These are phyloP conservation scores for Tuber calosporum DNA, from an alignment of 495 filamentous ascomycete genomes.

Conservation along the genomic window DNA sequence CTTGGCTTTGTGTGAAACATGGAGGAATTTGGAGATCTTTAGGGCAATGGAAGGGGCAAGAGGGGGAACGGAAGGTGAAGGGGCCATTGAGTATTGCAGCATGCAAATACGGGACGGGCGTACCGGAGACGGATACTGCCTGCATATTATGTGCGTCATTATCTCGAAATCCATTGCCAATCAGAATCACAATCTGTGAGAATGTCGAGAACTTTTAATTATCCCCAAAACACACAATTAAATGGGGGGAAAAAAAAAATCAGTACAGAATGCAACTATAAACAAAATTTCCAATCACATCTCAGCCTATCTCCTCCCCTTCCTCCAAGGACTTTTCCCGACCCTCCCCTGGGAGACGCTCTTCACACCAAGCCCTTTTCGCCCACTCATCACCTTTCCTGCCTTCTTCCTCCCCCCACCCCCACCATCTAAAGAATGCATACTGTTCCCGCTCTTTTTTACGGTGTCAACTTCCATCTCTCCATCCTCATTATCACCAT, in stretches of 20 bases:
- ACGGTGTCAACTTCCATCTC: slow-evolving; percentile 33
- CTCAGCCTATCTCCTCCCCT: slow-evolving; percentile 26
- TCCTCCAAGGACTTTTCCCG: slow-evolving; percentile 24
- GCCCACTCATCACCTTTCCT: slow-evolving; percentile 36
- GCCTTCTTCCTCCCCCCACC: slow-evolving; percentile 23
- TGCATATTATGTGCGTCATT: not conserved
- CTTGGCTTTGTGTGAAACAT: not conserved
- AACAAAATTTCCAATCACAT: slow-evolving; percentile 9
- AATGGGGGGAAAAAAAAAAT: not conserved
- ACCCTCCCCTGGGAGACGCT: slow-evolving; percentile 36
- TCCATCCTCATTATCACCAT: slow-evolving; percentile 49
- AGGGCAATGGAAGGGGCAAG: not conserved
- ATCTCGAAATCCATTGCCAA: not conserved
- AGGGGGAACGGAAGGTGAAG: not conserved
- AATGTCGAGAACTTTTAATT: not conserved
- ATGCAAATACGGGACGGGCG: not conserved
- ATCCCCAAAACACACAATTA: not conserved
- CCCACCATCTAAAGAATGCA: slow-evolving; percentile 20
- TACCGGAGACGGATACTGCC: not conserved
- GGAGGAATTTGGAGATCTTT: not conserved
- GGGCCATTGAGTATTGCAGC: not conserved
- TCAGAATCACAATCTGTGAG: not conserved
- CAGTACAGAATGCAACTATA: not conserved
- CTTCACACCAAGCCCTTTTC: slow-evolving; percentile 29
- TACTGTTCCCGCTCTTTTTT: slow-evolving; percentile 47